These are phyloP conservation scores for Neurospora sp. DNA, from an alignment of 2,329 filamentous ascomycete species.

Conservation along the genomic window DNA sequence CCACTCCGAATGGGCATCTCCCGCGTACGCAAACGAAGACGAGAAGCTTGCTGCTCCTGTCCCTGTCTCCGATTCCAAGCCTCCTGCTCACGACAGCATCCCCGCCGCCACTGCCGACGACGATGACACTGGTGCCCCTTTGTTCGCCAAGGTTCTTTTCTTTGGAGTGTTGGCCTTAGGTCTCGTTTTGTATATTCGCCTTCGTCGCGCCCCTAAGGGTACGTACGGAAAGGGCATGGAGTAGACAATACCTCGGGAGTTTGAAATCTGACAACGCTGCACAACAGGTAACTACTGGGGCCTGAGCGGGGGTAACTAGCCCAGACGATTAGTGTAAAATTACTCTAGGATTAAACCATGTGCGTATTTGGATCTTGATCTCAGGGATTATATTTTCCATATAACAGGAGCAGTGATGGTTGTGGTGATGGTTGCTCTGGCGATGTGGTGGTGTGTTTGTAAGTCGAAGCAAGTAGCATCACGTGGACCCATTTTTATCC, in stretches of 20 bases:
- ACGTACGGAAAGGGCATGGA: not conserved
- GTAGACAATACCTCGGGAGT: not conserved
- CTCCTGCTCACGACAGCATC: conserved; percentile 17
- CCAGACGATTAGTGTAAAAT: not conserved
- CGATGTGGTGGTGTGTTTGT: not conserved
- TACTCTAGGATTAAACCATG: not conserved
- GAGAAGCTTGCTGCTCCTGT: conserved; percentile 6
- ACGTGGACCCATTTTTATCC: not conserved
- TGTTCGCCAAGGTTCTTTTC: conserved; percentile 40
- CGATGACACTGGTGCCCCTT: conserved; percentile 27
- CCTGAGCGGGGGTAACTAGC: not conserved
- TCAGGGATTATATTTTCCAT: not conserved
- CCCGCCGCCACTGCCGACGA: not conserved
- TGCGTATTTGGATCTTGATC: not conserved
- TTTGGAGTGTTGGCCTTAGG: conserved; percentile 38
- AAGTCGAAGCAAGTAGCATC: not conserved
- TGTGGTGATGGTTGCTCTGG: not conserved
- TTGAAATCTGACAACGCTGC: not conserved
- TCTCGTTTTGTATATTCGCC: conserved; percentile 34
- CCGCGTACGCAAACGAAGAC: conserved; percentile 26
- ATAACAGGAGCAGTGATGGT: not conserved
- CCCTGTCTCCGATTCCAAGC: conserved; percentile 5
- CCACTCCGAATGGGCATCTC: conserved; percentile 24
- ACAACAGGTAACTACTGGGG: not conserved
- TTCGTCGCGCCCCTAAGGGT: conserved; percentile 25